Base-by-base conservation (phyloP, 768 basidiomycete species). In the Psilocybe cubensis region DNA sequence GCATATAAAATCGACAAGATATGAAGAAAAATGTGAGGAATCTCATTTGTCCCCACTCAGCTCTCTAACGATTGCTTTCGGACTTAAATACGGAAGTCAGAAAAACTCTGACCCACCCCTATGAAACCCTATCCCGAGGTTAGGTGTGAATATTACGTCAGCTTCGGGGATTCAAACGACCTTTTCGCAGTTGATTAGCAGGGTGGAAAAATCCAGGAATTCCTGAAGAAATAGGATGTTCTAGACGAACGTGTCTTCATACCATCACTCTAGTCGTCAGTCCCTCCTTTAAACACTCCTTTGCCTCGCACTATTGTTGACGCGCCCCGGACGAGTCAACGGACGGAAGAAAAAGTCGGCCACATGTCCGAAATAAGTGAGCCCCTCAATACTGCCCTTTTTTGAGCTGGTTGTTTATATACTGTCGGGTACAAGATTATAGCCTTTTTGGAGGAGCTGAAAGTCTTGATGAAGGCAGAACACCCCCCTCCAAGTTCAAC, bases 391-490 rank as follows among this genome's bases (percentile, higher is more conserved):
- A 0, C 25, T n/a, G 27, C n/a, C 21, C 24, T 12, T 12, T 11
- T 24, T n/a, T 14, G 14, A 46, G 14, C 11, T 25, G 6, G 7
- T 50, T 20, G 1, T 20, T 38, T 5, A 38, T 3, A 28, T 2
- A 2, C 25, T 35, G 4, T 52, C 25, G 25, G 42, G n/a, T 12
- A 21, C 38, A 90, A n/a, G 91, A 93, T 68, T 93, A 84, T 71
- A 92, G 90, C 63, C 80, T 87, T 51, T 91, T 83, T 60, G 93
- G 93, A 45, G 93, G 93, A 5, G 93, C 93, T 9, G 93, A 96
- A 63, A 86, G 88, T 1, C 74, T 90, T 33, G 62, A 76, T 6
- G 86, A 89, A 55, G 86, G 78, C 54, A 74, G 74, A 18, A 18
- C 14, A 2, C n/a, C 46, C 27, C 25, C 31, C 29, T 9, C 17